phyloP scores from a whole-genome alignment of 306 rosid species.

The Pyrus betulifolia region DNA sequence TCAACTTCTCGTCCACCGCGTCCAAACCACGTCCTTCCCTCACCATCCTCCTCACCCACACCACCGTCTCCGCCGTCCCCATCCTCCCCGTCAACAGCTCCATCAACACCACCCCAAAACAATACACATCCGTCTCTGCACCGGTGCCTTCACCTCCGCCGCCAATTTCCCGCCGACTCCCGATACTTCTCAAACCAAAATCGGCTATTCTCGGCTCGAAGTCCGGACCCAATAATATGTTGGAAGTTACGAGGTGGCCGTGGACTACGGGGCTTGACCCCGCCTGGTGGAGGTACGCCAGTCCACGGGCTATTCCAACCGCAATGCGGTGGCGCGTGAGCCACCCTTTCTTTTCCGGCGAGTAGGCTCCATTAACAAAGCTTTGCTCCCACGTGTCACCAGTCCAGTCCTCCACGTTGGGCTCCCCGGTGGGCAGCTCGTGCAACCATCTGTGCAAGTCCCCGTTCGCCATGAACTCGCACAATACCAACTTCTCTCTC shows the following conservation, averaged over 20 bases:
- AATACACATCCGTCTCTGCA: slow-evolving; percentile 73
- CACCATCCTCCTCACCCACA: slow-evolving; percentile 67
- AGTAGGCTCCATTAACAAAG: slow-evolving; percentile 16
- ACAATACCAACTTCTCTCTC: slow-evolving; percentile 72
- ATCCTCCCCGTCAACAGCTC: slow-evolving; percentile 74
- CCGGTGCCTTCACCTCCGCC: background rate
- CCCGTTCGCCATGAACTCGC: slow-evolving; percentile 89
- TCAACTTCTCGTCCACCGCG: slow-evolving; percentile 52
- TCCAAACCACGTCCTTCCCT: slow-evolving; percentile 54
- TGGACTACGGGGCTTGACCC: slow-evolving; percentile 76
- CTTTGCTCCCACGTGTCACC: slow-evolving; percentile 82
- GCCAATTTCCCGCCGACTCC: background rate
- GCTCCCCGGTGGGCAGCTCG: slow-evolving; percentile 81
- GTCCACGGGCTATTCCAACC: slow-evolving; percentile 82
- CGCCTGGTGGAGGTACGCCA: slow-evolving; percentile 92
- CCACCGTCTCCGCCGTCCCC: slow-evolving; percentile 84
- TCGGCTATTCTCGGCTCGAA: slow-evolving; percentile 74
- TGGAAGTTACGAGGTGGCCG: slow-evolving; percentile 74
- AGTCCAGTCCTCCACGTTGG: slow-evolving; percentile 94
- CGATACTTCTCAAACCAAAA: slow-evolving; percentile 49
- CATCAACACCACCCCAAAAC: slow-evolving; percentile 90
- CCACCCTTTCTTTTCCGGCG: slow-evolving; percentile 70
- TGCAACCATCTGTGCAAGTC: slow-evolving; percentile 84
- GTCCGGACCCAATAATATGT: slow-evolving; percentile 56
- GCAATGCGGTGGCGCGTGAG: slow-evolving; percentile 83